A percentile compares a stretch with the other conserved stretches of the same genome.
phyloP scores from a whole-genome alignment of 192 early-diverging fungal genomes.

The Rhizophagus sp. region DNA sequence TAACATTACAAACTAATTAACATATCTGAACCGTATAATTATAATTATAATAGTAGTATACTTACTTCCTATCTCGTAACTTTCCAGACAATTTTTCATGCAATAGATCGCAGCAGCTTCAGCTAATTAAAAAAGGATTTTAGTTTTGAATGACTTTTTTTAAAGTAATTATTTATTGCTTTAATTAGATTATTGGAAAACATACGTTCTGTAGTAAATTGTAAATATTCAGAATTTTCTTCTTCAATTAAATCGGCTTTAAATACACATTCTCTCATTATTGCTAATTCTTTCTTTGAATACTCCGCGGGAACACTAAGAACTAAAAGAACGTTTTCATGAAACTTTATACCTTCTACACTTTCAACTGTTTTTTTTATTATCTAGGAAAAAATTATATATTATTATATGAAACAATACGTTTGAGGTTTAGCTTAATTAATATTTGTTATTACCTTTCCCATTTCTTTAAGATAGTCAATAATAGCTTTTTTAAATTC shows the following conservation, averaged over 20 bases:
- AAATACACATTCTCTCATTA: constrained; percentile 7
- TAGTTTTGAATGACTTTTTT: not conserved
- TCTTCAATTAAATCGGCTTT: not conserved
- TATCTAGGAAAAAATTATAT: not conserved
- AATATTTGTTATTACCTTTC: not conserved
- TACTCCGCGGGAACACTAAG: constrained; percentile 4
- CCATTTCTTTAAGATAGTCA: constrained; percentile 4
- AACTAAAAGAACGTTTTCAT: not conserved
- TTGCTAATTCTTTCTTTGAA: not conserved
- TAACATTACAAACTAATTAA: no score
- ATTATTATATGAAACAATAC: not conserved
- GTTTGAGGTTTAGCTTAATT: not conserved
- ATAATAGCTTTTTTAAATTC: not conserved
- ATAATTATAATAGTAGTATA: no score
- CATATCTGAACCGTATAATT: no score
- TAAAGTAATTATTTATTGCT: not conserved
- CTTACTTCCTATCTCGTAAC: not conserved
- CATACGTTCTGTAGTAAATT: constrained; percentile 26
- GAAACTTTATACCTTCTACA: not conserved
- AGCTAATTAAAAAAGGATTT: not conserved
- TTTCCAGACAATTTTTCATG: not conserved
- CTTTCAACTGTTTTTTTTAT: not conserved
- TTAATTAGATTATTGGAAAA: not conserved
- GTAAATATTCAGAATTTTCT: not conserved
- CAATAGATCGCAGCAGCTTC: constrained; percentile 21